Conservation (phyloP, 257 asterid species). For the Fraxinus americana region DNA sequence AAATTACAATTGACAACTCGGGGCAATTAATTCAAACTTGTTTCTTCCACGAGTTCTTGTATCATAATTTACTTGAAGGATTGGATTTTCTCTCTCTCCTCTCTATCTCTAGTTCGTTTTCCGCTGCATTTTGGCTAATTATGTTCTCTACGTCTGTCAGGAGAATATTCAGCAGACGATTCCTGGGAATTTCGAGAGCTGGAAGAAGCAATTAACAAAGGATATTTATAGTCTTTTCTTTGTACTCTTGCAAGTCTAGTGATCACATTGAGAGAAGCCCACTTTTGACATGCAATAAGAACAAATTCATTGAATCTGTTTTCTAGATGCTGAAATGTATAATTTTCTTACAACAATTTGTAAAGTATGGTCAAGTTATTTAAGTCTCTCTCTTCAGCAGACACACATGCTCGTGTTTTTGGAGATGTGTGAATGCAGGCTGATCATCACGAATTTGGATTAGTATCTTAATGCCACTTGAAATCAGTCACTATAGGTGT, state of each 20-base stretch:
- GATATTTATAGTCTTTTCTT: constrained; percentile 49
- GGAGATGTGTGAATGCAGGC: neutral
- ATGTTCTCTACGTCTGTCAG: constrained; percentile 35
- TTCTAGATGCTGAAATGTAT: neutral
- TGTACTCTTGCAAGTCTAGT: neutral
- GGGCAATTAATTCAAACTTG: neutral
- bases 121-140: neutral
- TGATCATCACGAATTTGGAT: too few relatives aligned
- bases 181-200: constrained; percentile 94
- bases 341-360: neutral
- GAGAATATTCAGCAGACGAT: constrained; percentile 81
- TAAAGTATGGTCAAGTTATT: neutral
- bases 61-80: neutral
- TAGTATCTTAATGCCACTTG: neutral
- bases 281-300: neutral
- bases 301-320: neutral
- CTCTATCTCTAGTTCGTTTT: neutral
- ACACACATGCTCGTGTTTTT: neutral
- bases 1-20: too few relatives aligned
- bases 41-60: neutral
- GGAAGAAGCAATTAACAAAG: constrained; percentile 76
- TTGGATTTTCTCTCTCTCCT: neutral
- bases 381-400: neutral
- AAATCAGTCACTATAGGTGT: neutral
- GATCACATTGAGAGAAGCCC: neutral